Evolutionary conservation across 768 basidiomycete species (phyloP).

Genomic region (Terana coerulea): DNA sequence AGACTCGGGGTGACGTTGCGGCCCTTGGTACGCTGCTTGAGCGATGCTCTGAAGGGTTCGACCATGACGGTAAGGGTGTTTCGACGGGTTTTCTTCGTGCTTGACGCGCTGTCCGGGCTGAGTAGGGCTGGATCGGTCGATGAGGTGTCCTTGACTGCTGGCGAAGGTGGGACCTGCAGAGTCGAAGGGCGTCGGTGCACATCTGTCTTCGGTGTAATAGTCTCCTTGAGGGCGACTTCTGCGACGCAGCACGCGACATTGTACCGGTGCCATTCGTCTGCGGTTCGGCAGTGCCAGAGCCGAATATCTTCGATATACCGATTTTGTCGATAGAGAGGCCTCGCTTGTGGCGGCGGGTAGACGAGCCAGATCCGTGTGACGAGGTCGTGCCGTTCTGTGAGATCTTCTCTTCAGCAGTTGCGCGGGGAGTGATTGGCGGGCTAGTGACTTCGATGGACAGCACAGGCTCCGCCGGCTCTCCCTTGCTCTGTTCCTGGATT

Average conservation of each 20-base stretch:
- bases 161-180: constrained; percentile 24
- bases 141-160: constrained; percentile 13
- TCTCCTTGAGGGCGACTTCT: constrained; percentile 28
- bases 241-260: constrained; percentile 36
- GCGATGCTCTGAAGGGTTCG: constrained; percentile 62
- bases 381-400: constrained; percentile 18
- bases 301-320: constrained; percentile 73
- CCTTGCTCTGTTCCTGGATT: constrained; percentile 11
- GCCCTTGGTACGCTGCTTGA: constrained; percentile 31
- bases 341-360: constrained; percentile 53
- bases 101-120: constrained; percentile 29
- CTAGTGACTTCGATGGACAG: constrained; percentile 32
- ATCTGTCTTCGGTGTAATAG: constrained; percentile 19
- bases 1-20: constrained; percentile 24
- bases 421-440: constrained; percentile 24
- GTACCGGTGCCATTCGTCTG: constrained; percentile 32
- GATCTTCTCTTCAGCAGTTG: constrained; percentile 20
- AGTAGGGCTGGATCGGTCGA: constrained; percentile 25
- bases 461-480: constrained; percentile 21
- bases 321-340: constrained; percentile 79
- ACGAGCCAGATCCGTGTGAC: constrained; percentile 31
- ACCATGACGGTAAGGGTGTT: constrained; percentile 89
- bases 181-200: constrained; percentile 28
- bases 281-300: constrained; percentile 28
- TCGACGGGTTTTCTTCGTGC: constrained; percentile 58